A percentile compares a stretch with the other conserved stretches of the same genome.
Conservation (phyloP, 768 basidiomycete species). For the Leccinum boreale region DNA sequence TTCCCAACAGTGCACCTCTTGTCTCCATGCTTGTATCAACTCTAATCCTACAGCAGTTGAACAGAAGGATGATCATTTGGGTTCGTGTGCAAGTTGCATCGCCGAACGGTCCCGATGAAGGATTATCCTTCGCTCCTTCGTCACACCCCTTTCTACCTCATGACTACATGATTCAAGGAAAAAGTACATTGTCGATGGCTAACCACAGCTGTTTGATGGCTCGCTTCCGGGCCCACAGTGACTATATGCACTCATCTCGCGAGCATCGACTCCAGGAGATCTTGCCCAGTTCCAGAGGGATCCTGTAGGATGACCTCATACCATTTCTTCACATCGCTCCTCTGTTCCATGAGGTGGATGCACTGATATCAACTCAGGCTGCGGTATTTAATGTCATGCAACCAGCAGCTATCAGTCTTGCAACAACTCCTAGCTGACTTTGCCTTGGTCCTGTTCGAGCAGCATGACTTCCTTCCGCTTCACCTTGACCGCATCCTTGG, state of each 20-base stretch:
- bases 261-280: background rate
- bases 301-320: background rate
- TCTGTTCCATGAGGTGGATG: conserved; percentile 5
- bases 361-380: background rate
- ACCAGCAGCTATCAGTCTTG: background rate
- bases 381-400: conserved; percentile 18
- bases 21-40: background rate
- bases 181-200: background rate
- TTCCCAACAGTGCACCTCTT: background rate
- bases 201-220: background rate
- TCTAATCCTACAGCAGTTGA: background rate
- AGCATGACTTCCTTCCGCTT: conserved; percentile 16
- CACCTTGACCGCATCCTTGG: background rate
- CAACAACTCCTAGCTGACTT: background rate
- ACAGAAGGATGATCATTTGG: background rate
- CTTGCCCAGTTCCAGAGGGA: background rate
- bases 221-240: conserved; percentile 1
- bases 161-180: background rate
- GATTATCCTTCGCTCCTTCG: background rate
- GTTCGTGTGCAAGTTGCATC: background rate
- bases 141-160: background rate
- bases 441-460: background rate
- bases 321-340: conserved; percentile 1
- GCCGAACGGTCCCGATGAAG: background rate
- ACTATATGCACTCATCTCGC: conserved; percentile 1